A percentile compares a stretch with the other conserved stretches of the same genome.
phyloP scores from a whole-genome alignment of 805 yeast species.

The Metschnikowia amazonensis region DNA sequence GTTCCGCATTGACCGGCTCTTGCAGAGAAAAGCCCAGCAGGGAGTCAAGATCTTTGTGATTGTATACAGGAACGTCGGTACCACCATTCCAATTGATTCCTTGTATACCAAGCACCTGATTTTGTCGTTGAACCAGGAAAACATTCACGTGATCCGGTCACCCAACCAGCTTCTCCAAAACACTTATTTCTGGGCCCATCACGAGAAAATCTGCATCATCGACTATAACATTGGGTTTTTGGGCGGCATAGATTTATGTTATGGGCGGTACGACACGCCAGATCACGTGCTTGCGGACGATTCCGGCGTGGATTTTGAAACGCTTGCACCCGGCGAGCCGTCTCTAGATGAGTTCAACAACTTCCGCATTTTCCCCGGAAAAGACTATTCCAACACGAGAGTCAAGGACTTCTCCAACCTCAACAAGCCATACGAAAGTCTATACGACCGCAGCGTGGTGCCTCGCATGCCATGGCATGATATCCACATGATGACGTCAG shows the following conservation, averaged over 20 bases:
- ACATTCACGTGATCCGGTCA: constrained; percentile 85
- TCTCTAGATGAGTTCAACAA: constrained; percentile 42
- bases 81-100: constrained; percentile 90
- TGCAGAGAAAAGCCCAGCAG: constrained; percentile 85
- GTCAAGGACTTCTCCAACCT: constrained; percentile 79
- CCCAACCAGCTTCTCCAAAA: constrained; percentile 93
- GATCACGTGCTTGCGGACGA: constrained; percentile 90
- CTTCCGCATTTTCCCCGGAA: constrained; percentile 85
- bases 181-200: constrained; percentile 98
- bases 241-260: constrained; percentile 96
- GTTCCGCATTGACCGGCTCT: constrained; percentile 83
- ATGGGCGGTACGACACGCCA: constrained; percentile 94
- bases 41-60: constrained; percentile 93
- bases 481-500: constrained; percentile 92
- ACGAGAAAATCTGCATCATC: constrained; percentile 82
- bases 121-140: constrained; percentile 71
- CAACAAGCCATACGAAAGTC: constrained; percentile 83
- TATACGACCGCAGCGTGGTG: constrained; percentile 74
- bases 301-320: constrained; percentile 32
- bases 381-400: constrained; percentile 95
- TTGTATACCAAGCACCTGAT: constrained; percentile 91
- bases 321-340: constrained; percentile 27
- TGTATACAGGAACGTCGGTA: constrained; percentile 89
- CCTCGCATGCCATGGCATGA: constrained; percentile 99
- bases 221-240: constrained; percentile 87